Conservation (phyloP, 805 yeast species). For the Zygosaccharomyces rouxii region DNA sequence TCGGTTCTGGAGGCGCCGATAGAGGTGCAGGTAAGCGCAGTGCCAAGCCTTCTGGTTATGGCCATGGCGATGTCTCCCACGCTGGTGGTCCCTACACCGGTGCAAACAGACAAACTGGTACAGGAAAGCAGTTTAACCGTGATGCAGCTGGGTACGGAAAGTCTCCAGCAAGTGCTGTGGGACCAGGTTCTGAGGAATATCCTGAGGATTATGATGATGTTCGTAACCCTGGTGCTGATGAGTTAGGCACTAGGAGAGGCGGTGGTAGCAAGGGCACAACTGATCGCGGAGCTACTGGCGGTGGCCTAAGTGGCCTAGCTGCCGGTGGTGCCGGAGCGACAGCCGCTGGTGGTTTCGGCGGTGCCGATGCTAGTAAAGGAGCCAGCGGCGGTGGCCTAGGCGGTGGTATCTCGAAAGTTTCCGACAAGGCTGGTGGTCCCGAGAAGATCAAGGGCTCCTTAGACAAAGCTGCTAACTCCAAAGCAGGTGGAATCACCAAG, state of each 20-base stretch:
- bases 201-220: conserved; percentile 3
- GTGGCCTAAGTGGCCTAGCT: neutral
- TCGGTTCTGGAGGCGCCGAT: neutral
- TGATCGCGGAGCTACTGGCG: neutral
- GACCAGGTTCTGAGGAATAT: conserved; percentile 1
- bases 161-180: neutral
- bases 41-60: neutral
- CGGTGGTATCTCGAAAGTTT: neutral
- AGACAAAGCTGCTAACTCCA: neutral
- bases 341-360: neutral
- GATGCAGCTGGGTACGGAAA: neutral
- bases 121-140: neutral
- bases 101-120: neutral
- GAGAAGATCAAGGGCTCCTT: neutral
- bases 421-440: neutral
- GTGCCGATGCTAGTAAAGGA: neutral
- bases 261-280: neutral
- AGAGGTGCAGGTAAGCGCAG: neutral
- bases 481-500: neutral
- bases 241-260: neutral
- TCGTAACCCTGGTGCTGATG: neutral
- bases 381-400: neutral
- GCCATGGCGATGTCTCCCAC: neutral
- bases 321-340: neutral
- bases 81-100: no score